Percentiles rank a stretch among this genome's conserved stretches.
These are phyloP conservation scores for Colletotrichum chrysophilum DNA, from an alignment of 2,329 filamentous ascomycete genomes.

Conservation along the genomic window DNA sequence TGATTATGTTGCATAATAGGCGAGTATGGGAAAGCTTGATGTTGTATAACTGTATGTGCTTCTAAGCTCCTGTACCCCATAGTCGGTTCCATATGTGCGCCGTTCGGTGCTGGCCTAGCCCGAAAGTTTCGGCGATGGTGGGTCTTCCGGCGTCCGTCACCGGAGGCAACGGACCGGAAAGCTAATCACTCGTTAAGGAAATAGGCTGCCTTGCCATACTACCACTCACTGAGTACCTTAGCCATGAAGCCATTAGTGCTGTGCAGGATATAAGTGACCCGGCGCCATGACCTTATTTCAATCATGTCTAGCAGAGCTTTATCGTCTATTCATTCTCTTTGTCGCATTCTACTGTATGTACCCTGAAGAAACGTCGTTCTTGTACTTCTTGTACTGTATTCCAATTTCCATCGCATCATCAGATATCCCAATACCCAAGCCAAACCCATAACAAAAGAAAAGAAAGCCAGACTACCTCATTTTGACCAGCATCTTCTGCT, in stretches of 20 bases:
- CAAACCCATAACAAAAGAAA: background rate
- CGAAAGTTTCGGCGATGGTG: background rate
- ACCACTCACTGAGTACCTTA: too few relatives aligned
- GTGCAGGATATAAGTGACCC: too few relatives aligned
- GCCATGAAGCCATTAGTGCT: too few relatives aligned
- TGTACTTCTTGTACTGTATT: background rate
- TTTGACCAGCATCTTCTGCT: background rate
- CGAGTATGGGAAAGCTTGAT: too few relatives aligned
- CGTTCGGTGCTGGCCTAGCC: fast-evolving
- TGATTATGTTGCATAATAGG: too few relatives aligned
- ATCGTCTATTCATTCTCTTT: background rate
- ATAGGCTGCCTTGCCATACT: too few relatives aligned
- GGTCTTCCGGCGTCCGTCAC: background rate
- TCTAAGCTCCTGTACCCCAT: background rate
- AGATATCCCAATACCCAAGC: background rate
- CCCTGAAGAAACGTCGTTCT: background rate
- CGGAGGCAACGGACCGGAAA: background rate
- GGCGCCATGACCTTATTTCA: background rate
- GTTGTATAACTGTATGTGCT: background rate
- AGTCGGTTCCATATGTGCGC: fast-evolving
- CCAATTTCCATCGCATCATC: background rate
- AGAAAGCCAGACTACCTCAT: background rate
- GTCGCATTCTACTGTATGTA: background rate
- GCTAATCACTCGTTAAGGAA: background rate
- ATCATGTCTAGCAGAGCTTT: background rate